Evolutionary conservation across 441 rosid species (phyloP).

Genomic region (Kokia cookei): DNA sequence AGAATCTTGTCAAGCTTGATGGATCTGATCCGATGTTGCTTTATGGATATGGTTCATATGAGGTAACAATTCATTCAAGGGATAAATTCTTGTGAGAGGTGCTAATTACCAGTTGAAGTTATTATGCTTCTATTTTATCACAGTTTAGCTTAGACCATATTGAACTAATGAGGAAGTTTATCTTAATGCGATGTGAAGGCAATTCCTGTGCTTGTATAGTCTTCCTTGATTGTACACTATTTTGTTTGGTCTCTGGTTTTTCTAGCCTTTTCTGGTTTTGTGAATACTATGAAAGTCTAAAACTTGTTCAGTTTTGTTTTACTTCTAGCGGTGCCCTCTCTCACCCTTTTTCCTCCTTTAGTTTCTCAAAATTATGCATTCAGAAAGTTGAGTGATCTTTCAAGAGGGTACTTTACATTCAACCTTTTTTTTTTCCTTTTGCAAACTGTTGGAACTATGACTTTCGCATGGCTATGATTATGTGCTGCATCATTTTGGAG

Average conservation of each 20-base stretch:
- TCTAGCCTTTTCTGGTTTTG: background rate
- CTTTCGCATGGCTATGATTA: background rate
- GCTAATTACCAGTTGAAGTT: background rate
- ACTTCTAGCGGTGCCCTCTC: background rate
- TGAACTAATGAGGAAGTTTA: background rate
- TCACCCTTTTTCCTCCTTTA: background rate
- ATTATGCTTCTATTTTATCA: background rate
- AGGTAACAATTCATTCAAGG: conserved; percentile 41
- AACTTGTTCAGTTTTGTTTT: conserved; percentile 1
- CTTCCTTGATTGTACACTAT: background rate
- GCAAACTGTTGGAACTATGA: background rate
- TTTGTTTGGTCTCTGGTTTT: background rate
- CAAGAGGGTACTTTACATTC: background rate
- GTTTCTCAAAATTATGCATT: background rate
- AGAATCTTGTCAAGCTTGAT: conserved; percentile 71
- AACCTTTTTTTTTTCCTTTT: background rate
- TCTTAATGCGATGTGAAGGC: background rate
- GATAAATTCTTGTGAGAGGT: background rate
- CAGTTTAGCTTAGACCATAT: background rate
- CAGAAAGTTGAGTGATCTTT: background rate
- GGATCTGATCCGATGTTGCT: conserved; percentile 79
- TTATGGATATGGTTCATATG: conserved; percentile 93
- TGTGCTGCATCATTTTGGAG: background rate
- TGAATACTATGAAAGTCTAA: background rate
- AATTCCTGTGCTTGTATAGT: background rate